These are phyloP conservation scores for Nevesoporus exiguus DNA, from an alignment of 768 basidiomycete genomes.

Conservation along the genomic window DNA sequence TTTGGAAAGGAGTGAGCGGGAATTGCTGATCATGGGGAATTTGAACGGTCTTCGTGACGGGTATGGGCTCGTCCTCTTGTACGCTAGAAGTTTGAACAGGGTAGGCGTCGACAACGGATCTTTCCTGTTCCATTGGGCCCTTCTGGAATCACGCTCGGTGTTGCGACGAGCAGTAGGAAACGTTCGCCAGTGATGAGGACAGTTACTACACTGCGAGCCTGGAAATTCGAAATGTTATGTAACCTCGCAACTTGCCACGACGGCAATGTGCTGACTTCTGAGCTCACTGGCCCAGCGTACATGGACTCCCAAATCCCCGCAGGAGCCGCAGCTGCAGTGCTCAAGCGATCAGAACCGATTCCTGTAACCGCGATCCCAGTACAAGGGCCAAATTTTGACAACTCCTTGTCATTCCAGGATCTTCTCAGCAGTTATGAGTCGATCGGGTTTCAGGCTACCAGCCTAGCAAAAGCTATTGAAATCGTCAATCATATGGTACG, in stretches of 20 bases:
- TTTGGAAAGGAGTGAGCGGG: constrained; percentile 5
- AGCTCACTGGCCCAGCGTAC: not conserved
- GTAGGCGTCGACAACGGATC: constrained; percentile 3
- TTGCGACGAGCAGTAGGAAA: not conserved
- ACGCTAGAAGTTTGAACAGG: not conserved
- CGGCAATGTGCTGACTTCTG: no score
- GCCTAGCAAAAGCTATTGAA: constrained; percentile 81
- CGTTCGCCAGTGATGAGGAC: not conserved
- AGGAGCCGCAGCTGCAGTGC: constrained; percentile 68
- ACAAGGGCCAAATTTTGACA: constrained; percentile 83
- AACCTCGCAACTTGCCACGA: constrained; percentile 32
- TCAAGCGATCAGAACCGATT: constrained; percentile 72
- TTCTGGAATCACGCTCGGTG: not conserved
- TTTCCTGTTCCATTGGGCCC: constrained; percentile 20
- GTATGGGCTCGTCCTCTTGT: constrained; percentile 8
- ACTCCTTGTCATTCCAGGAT: constrained; percentile 57
- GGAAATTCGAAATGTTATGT: no score
- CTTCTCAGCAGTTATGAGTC: constrained; percentile 79
- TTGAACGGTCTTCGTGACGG: constrained; percentile 8
- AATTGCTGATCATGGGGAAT: constrained; percentile 3
- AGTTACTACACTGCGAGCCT: no score
- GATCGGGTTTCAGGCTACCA: constrained; percentile 98
- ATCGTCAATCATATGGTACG: constrained; percentile 91
- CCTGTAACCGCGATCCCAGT: constrained; percentile 65
- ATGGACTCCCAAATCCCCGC: constrained; percentile 41